Evolutionary conservation across 805 yeast species (phyloP), one percentile per base, ranked within the genome.

Genomic region (Nakazawaea holstii): DNA sequence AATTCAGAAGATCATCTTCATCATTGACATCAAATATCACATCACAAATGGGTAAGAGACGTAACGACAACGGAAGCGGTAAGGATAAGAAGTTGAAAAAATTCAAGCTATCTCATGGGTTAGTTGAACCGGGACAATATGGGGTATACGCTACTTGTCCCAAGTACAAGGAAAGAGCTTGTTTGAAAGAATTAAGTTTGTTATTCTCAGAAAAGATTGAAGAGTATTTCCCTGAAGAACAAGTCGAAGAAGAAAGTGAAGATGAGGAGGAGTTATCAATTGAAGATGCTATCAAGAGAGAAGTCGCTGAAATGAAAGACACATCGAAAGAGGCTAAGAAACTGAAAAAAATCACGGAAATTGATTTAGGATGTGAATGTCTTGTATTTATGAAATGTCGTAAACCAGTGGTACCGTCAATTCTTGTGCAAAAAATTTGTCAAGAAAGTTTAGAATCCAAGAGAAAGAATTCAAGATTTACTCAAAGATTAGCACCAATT

Each of bases 131-230:
- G 0, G 84, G 84, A 35, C 86, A 94, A 46, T 69, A 83, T 35
- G 99, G 99, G 0, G 73, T 94, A 0, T 94, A 87, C 64, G 96
- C 90, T 10, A 87, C 98, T 0, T 92, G 97, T 64, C 78, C 80
- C 43, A 74, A 96, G 55, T 84, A 85, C 35, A 80, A 83, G 50
- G 99, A 94, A 62, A 74, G 74, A 46, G 80, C 76, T 45, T 88
- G 95, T 51, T 75, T 84, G n/a, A 80, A 79, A 52, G 97, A 90
- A 61, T 66, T 90, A 55, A 71, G 77, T 51, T 63, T 69, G 48
- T 59, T 88, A 8, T 73, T 90, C 37, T 66, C 68, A 43, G 88
- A 82, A 15, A 73, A 76, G 39, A 53, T 74, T 11, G 73, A 73
- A 46, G 75, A 73, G 50, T 63, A 66, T 30, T 76, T 74, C 49